Evolutionary conservation across 768 basidiomycete species (phyloP), one percentile per base, ranked within the genome.

Genomic region (Hydnomerulius pinastri): DNA sequence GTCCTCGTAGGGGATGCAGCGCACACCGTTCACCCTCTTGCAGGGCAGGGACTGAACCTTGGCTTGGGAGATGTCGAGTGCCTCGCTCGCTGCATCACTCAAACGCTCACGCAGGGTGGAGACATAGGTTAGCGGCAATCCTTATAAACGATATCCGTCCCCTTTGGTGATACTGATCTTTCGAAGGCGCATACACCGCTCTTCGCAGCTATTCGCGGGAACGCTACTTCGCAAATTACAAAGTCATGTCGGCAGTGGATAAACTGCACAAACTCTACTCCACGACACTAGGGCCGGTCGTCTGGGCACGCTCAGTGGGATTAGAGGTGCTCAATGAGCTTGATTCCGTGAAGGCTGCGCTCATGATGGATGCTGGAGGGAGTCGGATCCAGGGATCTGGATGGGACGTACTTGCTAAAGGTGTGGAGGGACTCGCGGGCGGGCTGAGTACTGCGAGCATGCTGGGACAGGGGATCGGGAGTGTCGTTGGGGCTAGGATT

Each of bases 1-100:
- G 94, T 87, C 2, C 83, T 98, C 7, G 81, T 98, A 1, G 97
- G 97, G 2, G 97, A 99, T 69, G 95, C 96, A 1, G 97, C 95
- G 15, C 97, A 98, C 63, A 92, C 91, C 0, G 75, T 93, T 2
- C 96, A 98, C 63, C 96, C 97, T 1, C 81, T 98, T 23, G 96
- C 95, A 0, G 97, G 97, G 2, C 96, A 98, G 66, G 97, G 96
- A 0, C 76, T 98, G 35, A 98, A 99, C 67, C 73, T 96, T 63
- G 97, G 96, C n/a, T 73, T 99, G 24, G 86, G 76, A 1, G 96
- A 99, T 65, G 91, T 87, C 3, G 79, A 86, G 61, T 78, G 79
- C 48, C 79, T 99, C 12, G 73, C 83, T 1, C 74, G 77, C 40
- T 83, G 83, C 56, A 81, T 98, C 30, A 70, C 82, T 27, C 61